These are phyloP conservation scores for Sporopachydermia quercuum DNA, from an alignment of 805 yeast species.

Conservation along the genomic window DNA sequence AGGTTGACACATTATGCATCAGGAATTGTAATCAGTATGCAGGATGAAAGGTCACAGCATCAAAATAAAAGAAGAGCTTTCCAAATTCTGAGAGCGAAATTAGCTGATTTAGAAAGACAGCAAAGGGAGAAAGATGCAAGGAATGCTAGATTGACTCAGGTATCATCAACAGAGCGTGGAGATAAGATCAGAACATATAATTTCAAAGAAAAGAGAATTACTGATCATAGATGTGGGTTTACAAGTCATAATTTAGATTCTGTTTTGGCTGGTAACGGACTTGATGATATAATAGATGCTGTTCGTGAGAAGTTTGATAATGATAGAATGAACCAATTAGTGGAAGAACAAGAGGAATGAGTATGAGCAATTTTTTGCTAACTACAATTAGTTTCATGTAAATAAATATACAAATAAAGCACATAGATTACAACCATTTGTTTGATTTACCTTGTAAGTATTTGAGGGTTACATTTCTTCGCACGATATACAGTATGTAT, in stretches of 20 bases:
- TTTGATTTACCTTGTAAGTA: no score
- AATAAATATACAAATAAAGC: no score
- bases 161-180: conserved; percentile 74
- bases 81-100: conserved; percentile 60
- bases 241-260: conserved; percentile 65
- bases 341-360: conserved; percentile 19
- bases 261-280: conserved; percentile 41
- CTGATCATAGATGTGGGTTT: conserved; percentile 84
- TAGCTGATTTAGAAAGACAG: conserved; percentile 67
- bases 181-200: conserved; percentile 92
- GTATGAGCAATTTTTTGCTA: no score
- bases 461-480: no score
- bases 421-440: no score
- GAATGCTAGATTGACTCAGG: conserved; percentile 63
- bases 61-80: conserved; percentile 88
- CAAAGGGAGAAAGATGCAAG: conserved; percentile 52
- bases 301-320: conserved; percentile 21
- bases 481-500: no score
- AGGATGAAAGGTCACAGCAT: conserved; percentile 92
- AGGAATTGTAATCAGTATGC: conserved; percentile 78
- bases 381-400: no score
- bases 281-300: conserved; percentile 41
- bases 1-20: conserved; percentile 85
- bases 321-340: conserved; percentile 29
- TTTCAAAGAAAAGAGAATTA: conserved; percentile 80